Base-by-base conservation (phyloP, 352 stramenopile species). In the Globisporangium yorkense region DNA sequence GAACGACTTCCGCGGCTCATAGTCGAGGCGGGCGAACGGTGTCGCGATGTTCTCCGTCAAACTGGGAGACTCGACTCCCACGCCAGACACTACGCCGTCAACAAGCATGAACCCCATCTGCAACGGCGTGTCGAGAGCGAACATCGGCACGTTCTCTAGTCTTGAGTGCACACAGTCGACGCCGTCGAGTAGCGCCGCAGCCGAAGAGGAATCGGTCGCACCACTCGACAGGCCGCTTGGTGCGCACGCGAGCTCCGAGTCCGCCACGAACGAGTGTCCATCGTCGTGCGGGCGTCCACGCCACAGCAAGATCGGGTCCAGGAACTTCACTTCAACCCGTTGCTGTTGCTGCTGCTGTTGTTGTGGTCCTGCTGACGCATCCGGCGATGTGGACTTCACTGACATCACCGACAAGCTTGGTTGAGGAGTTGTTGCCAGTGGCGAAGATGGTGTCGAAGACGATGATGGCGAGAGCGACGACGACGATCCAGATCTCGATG, bases 271-370 rank as follows among this genome's bases (percentile, higher is more conserved):
- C 20, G 20, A 46, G 35, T 16, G 35, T n/a, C 40, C 40, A 0
- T 16, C 16, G 10, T 47, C 51, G 2, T 7, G 20, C 20, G 51
- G 35, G 0, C 43, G 20, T 21, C 51, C 33, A 9, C 51, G 51
- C 20, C 15, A 31, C 18, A 56, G 51, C 37, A 56, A 46, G 51
- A 47, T 35, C 35, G 51, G 51, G 37, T 57, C 40, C 18, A 51
- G 40, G 24, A 40, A 57, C 15, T 43, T 40, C 16, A 51, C 52
- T 50, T 50, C 40, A 3, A 50, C 15, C n/a, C 24, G 8, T 7
- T 24, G 15, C 12, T 35, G 16, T 2, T 6, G 18, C 40, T 6
- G 12, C 9, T 24, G 21, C 21, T 24, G 21, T 1, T 24, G 21
- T 24, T 24, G 21, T 24, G 21, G 21, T 24, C 21, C 21, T 24